Evolutionary conservation across 176 grass and related monocot species (phyloP), one percentile per base, ranked within the genome.

Genomic region (Pharus latifolius): DNA sequence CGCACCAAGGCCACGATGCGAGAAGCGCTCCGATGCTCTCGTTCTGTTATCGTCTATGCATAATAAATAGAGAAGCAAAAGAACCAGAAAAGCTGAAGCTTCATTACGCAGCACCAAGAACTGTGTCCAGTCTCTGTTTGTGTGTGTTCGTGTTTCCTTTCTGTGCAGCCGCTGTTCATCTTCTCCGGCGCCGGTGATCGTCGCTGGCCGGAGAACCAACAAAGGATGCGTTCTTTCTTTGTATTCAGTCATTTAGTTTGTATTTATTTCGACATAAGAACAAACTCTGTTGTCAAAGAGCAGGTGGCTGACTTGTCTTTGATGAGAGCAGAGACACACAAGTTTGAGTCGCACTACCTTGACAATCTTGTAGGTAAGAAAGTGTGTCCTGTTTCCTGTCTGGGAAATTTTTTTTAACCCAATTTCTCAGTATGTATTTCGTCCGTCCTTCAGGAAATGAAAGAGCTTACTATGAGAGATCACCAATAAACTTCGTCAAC

Each of bases 321-420:
- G 57, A 7, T 98, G 76, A 83, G 48, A 73, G 90, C 84, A 43
- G 84, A 94, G 68, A 94, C 90, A 34, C 87, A 94, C 79, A 98
- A 98, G 71, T 98, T 98, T 57, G 95, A 94, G 72, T 98, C 84
- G 22, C 42, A 78, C 37, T 98, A 98, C 59, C 72, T 51, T 0
- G 94, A 98, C 65, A 90, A 92, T 65, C 94, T 98, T 75, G 80
- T 92, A 38, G 94, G 89, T 90, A 84, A 69, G 86, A 35, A 57
- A 75, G 5, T 28, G 16, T 49, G 45, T 50, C 46, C 17, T 34
- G 42, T 31, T 72, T 70, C 37, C 23, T 61, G 3, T 49, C 55
- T 53, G 45, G 75, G 43, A 43, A 42, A 68, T 60, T 2, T 46
- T 54, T 32, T 64, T 51, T 56, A 63, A 16, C 24, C 31, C 35